phyloP scores from a whole-genome alignment of 176 grass and related monocot genomes.

The Triticum timopheevii region DNA sequence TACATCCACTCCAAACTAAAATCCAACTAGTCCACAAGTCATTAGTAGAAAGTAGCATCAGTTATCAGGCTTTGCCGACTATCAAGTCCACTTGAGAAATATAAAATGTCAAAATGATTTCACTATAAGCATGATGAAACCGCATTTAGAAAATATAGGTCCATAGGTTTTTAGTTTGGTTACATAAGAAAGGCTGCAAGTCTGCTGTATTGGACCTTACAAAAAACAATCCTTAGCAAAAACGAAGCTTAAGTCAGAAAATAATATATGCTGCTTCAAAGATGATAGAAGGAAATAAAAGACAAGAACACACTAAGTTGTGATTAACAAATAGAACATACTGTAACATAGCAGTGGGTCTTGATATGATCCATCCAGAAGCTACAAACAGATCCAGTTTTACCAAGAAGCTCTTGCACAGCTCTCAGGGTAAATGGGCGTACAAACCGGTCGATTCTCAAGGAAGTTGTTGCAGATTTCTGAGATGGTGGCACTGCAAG shows the following conservation, averaged over 20 bases:
- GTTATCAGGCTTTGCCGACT: neutral
- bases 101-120: neutral
- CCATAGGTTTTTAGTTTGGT: neutral
- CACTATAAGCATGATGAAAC: no score
- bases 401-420: slow-evolving; percentile 94
- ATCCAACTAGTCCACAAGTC: neutral
- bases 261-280: neutral
- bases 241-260: neutral
- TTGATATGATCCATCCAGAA: slow-evolving; percentile 99
- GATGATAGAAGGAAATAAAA: slow-evolving; percentile 19
- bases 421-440: slow-evolving; percentile 96
- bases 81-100: neutral
- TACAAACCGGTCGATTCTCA: slow-evolving; percentile 92
- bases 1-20: neutral
- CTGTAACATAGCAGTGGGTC: slow-evolving; percentile 98
- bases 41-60: neutral
- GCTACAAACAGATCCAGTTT: slow-evolving; percentile 80
- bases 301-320: neutral
- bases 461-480: slow-evolving; percentile 75
- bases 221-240: neutral
- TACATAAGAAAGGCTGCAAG: neutral
- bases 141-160: neutral
- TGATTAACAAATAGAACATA: slow-evolving; percentile 45
- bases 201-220: neutral
- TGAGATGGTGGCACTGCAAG: slow-evolving; percentile 72